Evolutionary conservation across 1,284 basidiomycete species (phyloP), one percentile per base, ranked within the genome.

Genomic region (Pseudozyma sp.): DNA sequence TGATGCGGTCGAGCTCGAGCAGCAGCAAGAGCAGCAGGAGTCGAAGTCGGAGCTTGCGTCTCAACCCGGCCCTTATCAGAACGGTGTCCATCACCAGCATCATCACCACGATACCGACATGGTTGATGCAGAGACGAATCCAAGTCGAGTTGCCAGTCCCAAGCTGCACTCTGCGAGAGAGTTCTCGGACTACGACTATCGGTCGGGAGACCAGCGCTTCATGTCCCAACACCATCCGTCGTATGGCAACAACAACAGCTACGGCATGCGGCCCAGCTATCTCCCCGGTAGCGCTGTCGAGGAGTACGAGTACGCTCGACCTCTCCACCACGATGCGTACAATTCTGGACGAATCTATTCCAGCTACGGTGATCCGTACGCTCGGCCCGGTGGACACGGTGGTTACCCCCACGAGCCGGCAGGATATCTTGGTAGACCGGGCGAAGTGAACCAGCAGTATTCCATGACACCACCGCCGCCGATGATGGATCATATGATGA

Each of bases 211-310:
- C 16, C 40, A 52, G 16, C 58, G 39, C 14, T 29, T 5, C 13
- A n/a, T 7, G 40, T 44, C 43, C 7, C 43, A 24, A 8, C 56
- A 44, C 7, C 48, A 37, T 7, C 34, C 51, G n/a, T 31, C 51
- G 40, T 43, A 55, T 13, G 24, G 16, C 9, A 42, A n/a, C 40
- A 17, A 10, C 9, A 42, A n/a, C 40, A 17, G 40, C 14, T 62
- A 54, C 53, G 39, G 17, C 7, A 54, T 54, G 47, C 59, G 52
- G 3, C 59, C 59, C 3, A 54, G 51, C 53, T 62, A 62, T 16
- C 42, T 35, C 9, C 8, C 33, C 35, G 50, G 34, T 16, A 7
- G 13, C 6, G 16, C n/a, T 7, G 45, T 2, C 7, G 42, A 34
- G 1, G 54, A 55, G 11, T 47, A 55, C 45, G 45, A 48, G 8